phyloP scores from a whole-genome alignment of 2,329 filamentous ascomycete genomes.

The Penicillium vulpinum region DNA sequence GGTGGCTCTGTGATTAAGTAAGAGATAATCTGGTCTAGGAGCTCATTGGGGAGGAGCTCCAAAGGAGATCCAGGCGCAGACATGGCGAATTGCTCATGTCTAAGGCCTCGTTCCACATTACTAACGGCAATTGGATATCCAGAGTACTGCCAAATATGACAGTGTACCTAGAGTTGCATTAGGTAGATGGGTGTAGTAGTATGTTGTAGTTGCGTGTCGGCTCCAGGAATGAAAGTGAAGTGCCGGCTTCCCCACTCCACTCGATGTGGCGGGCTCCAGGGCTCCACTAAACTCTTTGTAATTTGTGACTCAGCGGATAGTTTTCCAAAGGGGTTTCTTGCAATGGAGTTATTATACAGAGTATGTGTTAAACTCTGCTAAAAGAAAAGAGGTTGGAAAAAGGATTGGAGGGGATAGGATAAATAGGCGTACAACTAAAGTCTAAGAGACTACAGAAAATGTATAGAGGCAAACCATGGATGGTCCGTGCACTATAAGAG shows the following conservation, averaged over 20 bases:
- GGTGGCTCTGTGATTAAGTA: constrained; percentile 54
- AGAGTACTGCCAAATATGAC: background rate
- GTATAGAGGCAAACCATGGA: no score
- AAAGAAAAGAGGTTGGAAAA: background rate
- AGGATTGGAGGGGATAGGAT: no score
- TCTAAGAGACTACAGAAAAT: background rate
- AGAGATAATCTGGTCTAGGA: constrained; percentile 59
- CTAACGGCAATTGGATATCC: background rate
- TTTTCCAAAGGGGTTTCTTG: background rate
- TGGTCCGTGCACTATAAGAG: background rate
- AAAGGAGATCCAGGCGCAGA: constrained; percentile 12
- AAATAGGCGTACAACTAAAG: background rate
- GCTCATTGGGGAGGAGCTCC: constrained; percentile 58
- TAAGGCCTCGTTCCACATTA: constrained; percentile 21
- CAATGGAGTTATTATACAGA: background rate
- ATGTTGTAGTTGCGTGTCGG: no score
- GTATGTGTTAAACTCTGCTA: background rate
- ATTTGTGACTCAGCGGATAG: constrained; percentile 20
- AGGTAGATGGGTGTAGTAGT: background rate
- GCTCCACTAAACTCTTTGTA: constrained; percentile 23
- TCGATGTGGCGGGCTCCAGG: background rate
- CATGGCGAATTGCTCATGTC: constrained; percentile 32
- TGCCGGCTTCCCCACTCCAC: constrained; percentile 24
- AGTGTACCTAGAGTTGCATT: background rate
- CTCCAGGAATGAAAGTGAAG: constrained; percentile 17